Evolutionary conservation across 176 grass and related monocot species (phyloP).

Genomic region (Lolium multiflorum): DNA sequence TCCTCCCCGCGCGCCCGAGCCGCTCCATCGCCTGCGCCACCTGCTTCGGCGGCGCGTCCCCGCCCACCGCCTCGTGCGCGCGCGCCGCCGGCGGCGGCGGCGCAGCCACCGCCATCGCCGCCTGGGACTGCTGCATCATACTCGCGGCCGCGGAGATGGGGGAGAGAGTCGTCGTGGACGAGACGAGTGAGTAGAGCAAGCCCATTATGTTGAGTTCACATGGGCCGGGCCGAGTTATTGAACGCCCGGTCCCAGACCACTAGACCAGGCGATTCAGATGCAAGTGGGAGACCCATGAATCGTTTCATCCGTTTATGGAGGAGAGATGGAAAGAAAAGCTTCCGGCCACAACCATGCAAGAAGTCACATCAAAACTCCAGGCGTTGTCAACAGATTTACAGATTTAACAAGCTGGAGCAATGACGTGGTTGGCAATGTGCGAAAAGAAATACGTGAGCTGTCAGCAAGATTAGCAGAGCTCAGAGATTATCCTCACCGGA

Average conservation of each 20-base stretch:
- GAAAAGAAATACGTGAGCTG: no score
- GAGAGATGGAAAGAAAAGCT: no score
- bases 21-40: slow-evolving; percentile 97
- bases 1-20: slow-evolving; percentile 64
- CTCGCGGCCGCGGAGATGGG: background rate
- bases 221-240: background rate
- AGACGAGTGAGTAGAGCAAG: background rate
- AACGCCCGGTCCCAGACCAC: background rate
- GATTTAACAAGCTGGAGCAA: no score
- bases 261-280: background rate
- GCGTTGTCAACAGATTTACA: no score
- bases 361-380: no score
- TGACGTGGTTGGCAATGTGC: no score
- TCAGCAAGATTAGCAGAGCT: no score
- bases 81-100: slow-evolving; percentile 29
- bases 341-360: no score
- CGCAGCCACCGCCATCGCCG: background rate
- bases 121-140: slow-evolving; percentile 58
- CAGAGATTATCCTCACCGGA: no score
- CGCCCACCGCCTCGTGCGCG: background rate
- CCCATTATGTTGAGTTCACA: background rate
- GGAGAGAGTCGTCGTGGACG: background rate
- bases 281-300: background rate
- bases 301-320: no score
- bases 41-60: slow-evolving; percentile 94